Conservation (phyloP, 306 rosid genomes). For the Malus fusca region DNA sequence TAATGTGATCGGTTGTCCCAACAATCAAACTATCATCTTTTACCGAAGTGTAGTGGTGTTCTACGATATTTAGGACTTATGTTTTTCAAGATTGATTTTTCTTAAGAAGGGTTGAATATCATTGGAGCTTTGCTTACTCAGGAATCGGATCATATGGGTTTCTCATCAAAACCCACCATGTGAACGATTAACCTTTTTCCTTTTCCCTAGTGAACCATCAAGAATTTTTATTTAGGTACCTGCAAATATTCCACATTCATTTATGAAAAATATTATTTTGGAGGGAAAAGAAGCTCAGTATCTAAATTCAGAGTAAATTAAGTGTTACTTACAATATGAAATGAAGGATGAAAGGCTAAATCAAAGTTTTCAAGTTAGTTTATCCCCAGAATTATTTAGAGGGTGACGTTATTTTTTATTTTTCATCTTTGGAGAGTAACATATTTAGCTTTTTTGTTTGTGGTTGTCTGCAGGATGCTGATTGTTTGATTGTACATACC, state of each 20-base stretch:
- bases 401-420: background rate
- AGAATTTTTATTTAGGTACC: no score
- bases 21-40: background rate
- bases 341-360: no score
- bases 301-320: no score
- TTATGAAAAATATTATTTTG: no score
- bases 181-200: background rate
- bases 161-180: background rate
- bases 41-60: background rate
- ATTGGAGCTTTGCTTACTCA: background rate
- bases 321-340: no score
- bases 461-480: background rate
- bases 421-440: background rate
- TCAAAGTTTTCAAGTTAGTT: no score
- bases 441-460: background rate
- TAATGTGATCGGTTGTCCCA: background rate
- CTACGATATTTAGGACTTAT: background rate
- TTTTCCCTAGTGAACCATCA: no score
- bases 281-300: no score
- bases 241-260: no score
- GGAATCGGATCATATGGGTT: background rate
- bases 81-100: background rate
- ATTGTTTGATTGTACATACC: background rate
- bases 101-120: background rate
- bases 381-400: no score